These are phyloP conservation scores for Ustilago vetiveriae DNA, from an alignment of 1,284 basidiomycete species.

Conservation along the genomic window DNA sequence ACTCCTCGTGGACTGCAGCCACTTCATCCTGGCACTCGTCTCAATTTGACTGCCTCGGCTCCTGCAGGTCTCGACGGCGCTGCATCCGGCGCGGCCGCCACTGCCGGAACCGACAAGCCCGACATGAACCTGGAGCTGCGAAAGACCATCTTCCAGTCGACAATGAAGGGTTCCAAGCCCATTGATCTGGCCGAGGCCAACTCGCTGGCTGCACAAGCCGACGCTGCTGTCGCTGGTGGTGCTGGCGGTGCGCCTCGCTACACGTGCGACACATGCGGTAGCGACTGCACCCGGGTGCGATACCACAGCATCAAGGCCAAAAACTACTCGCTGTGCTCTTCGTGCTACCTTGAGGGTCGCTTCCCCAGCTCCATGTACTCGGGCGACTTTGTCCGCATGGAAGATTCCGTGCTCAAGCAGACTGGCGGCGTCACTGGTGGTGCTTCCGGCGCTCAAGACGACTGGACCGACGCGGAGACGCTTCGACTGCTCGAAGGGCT, in stretches of 20 bases:
- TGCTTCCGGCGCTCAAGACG: constrained; percentile 72
- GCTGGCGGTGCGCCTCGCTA: constrained; percentile 71
- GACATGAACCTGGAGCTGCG: constrained; percentile 69
- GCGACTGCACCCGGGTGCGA: constrained; percentile 85
- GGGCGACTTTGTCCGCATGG: constrained; percentile 93
- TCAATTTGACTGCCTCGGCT: constrained; percentile 25
- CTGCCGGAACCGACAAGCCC: constrained; percentile 68
- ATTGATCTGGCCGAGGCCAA: constrained; percentile 60
- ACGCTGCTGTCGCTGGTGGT: constrained; percentile 71
- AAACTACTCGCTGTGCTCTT: constrained; percentile 75
- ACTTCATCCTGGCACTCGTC: constrained; percentile 77
- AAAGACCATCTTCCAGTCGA: constrained; percentile 62
- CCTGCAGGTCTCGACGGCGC: constrained; percentile 12
- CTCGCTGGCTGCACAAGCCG: constrained; percentile 68
- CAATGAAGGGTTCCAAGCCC: constrained; percentile 60
- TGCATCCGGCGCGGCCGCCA: constrained; percentile 71
- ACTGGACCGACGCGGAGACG: constrained; percentile 92
- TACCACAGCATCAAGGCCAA: constrained; percentile 91
- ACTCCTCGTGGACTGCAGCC: constrained; percentile 95
- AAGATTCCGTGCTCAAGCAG: constrained; percentile 70
- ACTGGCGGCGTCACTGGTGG: constrained; percentile 69
- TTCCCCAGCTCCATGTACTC: constrained; percentile 97
- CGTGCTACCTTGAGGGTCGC: constrained; percentile 91
- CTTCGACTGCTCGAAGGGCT: constrained; percentile 89
- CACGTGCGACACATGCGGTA: constrained; percentile 91